Evolutionary conservation across 129 eudicot genomes (phyloP), one percentile per base, ranked within the genome.

Genomic region (Gnaphalium uliginosum): DNA sequence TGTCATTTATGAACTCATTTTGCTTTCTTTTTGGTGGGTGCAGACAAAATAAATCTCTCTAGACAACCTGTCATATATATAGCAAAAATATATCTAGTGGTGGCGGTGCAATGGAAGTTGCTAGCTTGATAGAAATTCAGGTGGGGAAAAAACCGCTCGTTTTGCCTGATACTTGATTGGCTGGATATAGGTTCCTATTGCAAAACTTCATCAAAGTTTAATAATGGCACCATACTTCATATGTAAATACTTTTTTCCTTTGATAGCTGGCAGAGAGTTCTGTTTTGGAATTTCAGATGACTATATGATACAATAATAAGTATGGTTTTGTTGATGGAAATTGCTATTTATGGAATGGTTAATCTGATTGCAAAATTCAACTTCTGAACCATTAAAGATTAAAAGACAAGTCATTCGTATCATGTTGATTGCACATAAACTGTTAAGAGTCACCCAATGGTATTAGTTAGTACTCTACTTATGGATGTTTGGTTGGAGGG

Each of bases 91-190:
- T 69, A 77, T 77, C 46, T 41, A 39, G 59, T 58, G 59, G 63
- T 65, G 74, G 70, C 65, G 79, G 64, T 79, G 79, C 74, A 29
- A 74, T 74, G 79, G 74, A 66, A 80, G 79, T 41, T 71, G 71
- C 41, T 46, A 70, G 82, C 71, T 70, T 69, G 76, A 60, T 21
- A 60, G 76, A 69, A 78, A 62, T 37, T 66, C 79, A 73, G 81
- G 81, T 78, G 71, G 33, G 21, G 33, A 15, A 14, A 68, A 78
- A 78, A 66, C 71, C 17, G 76, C 76, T 71, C 13, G 76, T 71
- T 71, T 71, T 21, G 76, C 76, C 76, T 71, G 53, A 54, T 54
- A 64, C 24, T 27, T 29, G 17, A 27, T 6, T 63, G 23, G 68
- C 41, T 29, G 68, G 23, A n/a, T 30, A 33, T 58, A 23, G 61